Base-by-base conservation (phyloP, 2,329 filamentous ascomycete genomes). In the Colletotrichum filicis region DNA sequence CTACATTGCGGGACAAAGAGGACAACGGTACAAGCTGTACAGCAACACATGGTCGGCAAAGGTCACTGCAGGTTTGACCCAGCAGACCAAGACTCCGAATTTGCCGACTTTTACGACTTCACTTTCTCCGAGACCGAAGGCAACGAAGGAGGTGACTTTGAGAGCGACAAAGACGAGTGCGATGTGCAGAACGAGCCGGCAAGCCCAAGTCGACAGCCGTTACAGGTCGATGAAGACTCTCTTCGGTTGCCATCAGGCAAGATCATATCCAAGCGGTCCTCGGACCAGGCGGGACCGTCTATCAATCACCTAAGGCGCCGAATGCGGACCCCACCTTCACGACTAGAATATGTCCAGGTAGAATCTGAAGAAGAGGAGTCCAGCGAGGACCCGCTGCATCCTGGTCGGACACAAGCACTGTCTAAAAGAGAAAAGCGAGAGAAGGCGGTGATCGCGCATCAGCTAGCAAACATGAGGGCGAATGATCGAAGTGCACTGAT, bases 41-140 rank as follows among this genome's bases (percentile, higher is more conserved):
- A 87, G 73, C 85, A 88, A 52, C 88, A 89, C 61, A 88, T 88
- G 87, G 77, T 78, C 0, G 81, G 79, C 16, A 88, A 86, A 67
- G 84, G 85, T 0, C 86, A 89, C 71, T 89, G 87, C 75, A 82
- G 78, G 32, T 79, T 87, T 56, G 80, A 87, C 55, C 73, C 85
- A 0, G 68, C 77, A 0, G 76, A 78, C 3, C 73, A 79, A 4
- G 80, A 79, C 24, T 79, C 80, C 1, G 84, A 86, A 53, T 82
- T 82, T 22, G 75, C 78, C 37, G 83, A 86, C 1, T 86, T 86
- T 59, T 87, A 84, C 66, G 79, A 64, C 26, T 68, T 68, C 19
- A 49, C 19, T n/a, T 9, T 49, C 32, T 30, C 22, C n/a, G 28
- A 53, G 1, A 26, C 37, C 1, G 37, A 53, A 30, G 14, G 64